Evolutionary conservation across 306 rosid species (phyloP).

Genomic region (Dryas octopetala): DNA sequence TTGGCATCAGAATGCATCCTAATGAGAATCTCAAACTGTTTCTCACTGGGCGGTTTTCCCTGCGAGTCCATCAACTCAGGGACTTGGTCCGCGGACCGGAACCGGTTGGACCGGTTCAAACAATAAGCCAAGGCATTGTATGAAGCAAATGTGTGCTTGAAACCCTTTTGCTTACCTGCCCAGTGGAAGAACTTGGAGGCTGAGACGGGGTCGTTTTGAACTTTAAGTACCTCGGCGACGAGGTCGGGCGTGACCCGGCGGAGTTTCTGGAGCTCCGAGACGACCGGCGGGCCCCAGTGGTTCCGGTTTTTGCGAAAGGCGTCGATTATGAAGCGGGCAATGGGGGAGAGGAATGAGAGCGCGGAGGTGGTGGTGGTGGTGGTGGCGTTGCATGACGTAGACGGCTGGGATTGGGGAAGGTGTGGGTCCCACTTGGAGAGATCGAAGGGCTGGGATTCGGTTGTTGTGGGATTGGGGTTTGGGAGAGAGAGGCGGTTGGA

Average conservation of each 20-base stretch:
- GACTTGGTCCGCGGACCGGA: slow-evolving; percentile 59
- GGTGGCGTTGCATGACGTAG: slow-evolving; percentile 2
- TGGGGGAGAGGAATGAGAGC: slow-evolving; percentile 59
- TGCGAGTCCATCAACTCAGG: slow-evolving; percentile 81
- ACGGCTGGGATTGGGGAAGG: slow-evolving; percentile 29
- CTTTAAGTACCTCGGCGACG: slow-evolving; percentile 77
- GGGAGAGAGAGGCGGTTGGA: slow-evolving; percentile 46
- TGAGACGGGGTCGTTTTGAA: slow-evolving; percentile 41
- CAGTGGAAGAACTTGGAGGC: slow-evolving; percentile 80
- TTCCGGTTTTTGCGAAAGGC: slow-evolving; percentile 57
- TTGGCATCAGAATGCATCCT: slow-evolving; percentile 74
- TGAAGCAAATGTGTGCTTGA: slow-evolving; percentile 60
- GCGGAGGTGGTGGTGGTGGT: slow-evolving; percentile 21
- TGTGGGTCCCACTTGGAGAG: slow-evolving; percentile 76
- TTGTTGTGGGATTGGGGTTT: slow-evolving; percentile 19
- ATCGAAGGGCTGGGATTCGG: slow-evolving; percentile 34
- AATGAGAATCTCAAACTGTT: slow-evolving; percentile 80
- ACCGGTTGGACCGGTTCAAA: slow-evolving; percentile 55
- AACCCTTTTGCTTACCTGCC: slow-evolving; percentile 77
- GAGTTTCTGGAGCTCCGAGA: slow-evolving; percentile 72
- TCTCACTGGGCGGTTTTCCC: slow-evolving; percentile 80
- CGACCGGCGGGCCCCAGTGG: slow-evolving; percentile 58
- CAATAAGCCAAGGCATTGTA: slow-evolving; percentile 75
- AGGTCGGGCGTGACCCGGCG: slow-evolving; percentile 68
- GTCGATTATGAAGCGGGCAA: slow-evolving; percentile 66